A percentile compares a stretch with the other conserved stretches of the same genome.
Conservation (phyloP, 305 asterid genomes). For the Caryopteris hybrid region DNA sequence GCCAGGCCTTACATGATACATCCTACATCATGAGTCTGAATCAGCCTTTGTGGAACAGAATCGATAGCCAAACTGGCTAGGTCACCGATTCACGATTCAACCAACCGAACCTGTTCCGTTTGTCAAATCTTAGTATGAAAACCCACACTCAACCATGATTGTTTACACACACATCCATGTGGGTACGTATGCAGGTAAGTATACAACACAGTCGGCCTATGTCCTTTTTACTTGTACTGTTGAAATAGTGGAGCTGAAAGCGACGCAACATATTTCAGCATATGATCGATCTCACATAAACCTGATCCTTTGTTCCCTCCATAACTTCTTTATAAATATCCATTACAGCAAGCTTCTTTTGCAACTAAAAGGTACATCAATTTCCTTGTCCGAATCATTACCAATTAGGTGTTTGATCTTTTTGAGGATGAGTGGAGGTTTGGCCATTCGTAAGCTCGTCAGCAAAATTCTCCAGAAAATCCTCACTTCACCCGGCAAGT, state of each 20-base stretch:
- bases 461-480: conserved; percentile 21
- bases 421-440: conserved; percentile 25
- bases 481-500: neutral
- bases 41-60: no score
- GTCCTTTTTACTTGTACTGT: conserved; percentile 10
- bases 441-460: conserved; percentile 16
- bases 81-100: no score
- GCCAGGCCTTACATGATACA: no score
- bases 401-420: neutral
- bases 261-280: conserved; percentile 20
- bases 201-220: neutral
- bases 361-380: neutral
- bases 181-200: neutral
- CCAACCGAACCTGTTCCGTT: no score
- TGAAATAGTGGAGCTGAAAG: conserved; percentile 21
- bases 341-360: neutral
- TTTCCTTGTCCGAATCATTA: neutral
- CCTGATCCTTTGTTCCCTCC: conserved; percentile 21
- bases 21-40: no score
- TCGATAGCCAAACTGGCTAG: no score
- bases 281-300: conserved; percentile 13
- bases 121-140: no score
- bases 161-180: neutral
- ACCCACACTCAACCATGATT: no score
- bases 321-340: conserved; percentile 3